A percentile compares a stretch with the other conserved stretches of the same genome.
These are phyloP conservation scores for Hyphopichia khmerensis DNA, from an alignment of 1,139 yeast genomes.

Conservation along the genomic window DNA sequence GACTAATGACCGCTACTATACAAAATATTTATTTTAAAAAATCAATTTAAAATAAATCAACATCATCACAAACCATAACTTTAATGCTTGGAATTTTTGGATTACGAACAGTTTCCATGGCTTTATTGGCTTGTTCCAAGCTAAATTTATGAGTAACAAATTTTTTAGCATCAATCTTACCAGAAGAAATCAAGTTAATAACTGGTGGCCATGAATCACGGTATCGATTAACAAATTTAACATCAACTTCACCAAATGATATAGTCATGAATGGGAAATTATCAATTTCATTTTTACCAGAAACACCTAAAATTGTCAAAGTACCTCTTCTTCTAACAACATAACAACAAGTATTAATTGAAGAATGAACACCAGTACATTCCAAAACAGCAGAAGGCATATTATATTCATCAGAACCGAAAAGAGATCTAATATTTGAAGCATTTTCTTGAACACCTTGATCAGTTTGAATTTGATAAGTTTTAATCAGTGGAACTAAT, in stretches of 20 bases:
- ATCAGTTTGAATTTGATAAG: slow-evolving; percentile 22
- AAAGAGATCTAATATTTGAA: slow-evolving; percentile 21
- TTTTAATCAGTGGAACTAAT: slow-evolving; percentile 24
- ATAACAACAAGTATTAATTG: slow-evolving; percentile 28
- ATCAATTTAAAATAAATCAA: slow-evolving; percentile 6
- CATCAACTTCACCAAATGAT: slow-evolving; percentile 36
- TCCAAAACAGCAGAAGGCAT: slow-evolving; percentile 23
- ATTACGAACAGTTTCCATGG: slow-evolving; percentile 22
- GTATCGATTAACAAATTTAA: slow-evolving; percentile 37
- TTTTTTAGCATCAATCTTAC: slow-evolving; percentile 22
- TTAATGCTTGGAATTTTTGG: slow-evolving; percentile 14
- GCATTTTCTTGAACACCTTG: slow-evolving; percentile 23
- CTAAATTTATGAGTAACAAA: slow-evolving; percentile 27
- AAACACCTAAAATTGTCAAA: slow-evolving; percentile 32
- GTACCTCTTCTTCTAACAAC: slow-evolving; percentile 33
- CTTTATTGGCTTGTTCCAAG: slow-evolving; percentile 24
- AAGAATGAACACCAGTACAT: slow-evolving; percentile 28
- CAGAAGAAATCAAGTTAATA: slow-evolving; percentile 23
- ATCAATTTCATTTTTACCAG: slow-evolving; percentile 28
- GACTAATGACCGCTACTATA: not conserved
- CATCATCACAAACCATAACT: slow-evolving; percentile 11
- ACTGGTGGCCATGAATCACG: slow-evolving; percentile 37
- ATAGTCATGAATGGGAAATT: slow-evolving; percentile 40
- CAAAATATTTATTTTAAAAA: too few relatives aligned
- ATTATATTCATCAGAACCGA: slow-evolving; percentile 21